Conservation (phyloP, 2,329 filamentous ascomycete species). For the Fusarium incarnatum region DNA sequence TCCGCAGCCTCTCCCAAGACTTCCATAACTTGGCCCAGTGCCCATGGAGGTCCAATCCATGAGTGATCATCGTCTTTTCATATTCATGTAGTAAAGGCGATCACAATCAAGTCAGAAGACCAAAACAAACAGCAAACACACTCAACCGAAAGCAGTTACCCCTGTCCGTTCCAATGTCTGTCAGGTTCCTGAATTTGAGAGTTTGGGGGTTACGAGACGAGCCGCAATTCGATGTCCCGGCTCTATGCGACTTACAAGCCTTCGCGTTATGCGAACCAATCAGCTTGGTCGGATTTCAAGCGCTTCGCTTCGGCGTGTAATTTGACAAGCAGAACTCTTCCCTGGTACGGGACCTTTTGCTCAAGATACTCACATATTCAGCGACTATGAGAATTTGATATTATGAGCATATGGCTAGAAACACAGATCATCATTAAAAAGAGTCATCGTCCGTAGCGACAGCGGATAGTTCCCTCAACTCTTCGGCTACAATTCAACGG, state of each 20-base stretch:
- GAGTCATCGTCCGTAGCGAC: neutral
- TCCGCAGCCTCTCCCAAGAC: too few species aligned
- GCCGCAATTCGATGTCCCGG: neutral
- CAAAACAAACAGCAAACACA: neutral
- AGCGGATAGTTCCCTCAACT: conserved; percentile 6
- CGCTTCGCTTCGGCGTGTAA: neutral
- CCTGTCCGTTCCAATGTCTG: neutral
- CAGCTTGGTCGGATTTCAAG: neutral
- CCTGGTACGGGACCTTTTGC: neutral
- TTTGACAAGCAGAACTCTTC: neutral
- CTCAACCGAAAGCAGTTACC: neutral
- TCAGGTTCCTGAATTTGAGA: neutral
- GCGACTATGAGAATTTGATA: neutral
- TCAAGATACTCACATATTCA: too few species aligned
- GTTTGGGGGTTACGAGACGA: conserved; percentile 17
- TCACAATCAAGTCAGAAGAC: neutral
- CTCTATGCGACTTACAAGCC: neutral
- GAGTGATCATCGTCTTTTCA: too few species aligned
- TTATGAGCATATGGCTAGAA: neutral
- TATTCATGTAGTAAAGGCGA: neutral
- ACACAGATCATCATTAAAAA: neutral
- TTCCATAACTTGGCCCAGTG: too few species aligned
- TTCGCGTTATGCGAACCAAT: conserved; percentile 22
- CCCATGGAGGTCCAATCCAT: too few species aligned
- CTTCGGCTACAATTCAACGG: conserved; percentile 19